Evolutionary conservation across 345 rosid species (phyloP).

Genomic region (Syzygium jambos): DNA sequence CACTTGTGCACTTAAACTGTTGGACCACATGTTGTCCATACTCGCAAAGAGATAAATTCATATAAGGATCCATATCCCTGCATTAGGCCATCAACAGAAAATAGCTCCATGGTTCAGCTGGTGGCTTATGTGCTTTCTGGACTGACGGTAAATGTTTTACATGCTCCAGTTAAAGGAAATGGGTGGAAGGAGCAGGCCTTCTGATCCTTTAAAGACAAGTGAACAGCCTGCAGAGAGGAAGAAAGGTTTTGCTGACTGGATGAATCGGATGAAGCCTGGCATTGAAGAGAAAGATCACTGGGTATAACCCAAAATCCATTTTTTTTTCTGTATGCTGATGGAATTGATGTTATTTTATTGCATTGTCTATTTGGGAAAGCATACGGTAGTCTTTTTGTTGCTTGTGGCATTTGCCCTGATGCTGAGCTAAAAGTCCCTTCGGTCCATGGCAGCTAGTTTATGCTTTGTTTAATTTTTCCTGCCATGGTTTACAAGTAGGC

Average conservation of each 20-base stretch:
- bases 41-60: background rate
- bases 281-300: conserved; percentile 94
- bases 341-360: background rate
- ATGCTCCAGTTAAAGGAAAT: conserved; percentile 77
- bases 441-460: background rate
- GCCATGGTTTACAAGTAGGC: background rate
- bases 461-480: background rate
- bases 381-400: background rate
- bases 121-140: background rate
- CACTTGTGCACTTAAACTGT: background rate
- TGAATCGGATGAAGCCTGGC: conserved; percentile 81
- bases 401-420: background rate
- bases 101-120: background rate
- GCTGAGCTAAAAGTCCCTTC: background rate
- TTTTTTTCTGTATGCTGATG: background rate
- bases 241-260: conserved; percentile 79
- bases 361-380: background rate
- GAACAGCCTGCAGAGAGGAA: conserved; percentile 72
- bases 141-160: background rate
- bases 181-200: conserved; percentile 66
- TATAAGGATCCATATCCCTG: background rate
- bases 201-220: conserved; percentile 36
- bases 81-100: background rate
- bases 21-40: background rate
- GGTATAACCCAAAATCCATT: background rate